Conservation (phyloP, 345 rosid genomes). For the Gynandropsis gynandra region DNA sequence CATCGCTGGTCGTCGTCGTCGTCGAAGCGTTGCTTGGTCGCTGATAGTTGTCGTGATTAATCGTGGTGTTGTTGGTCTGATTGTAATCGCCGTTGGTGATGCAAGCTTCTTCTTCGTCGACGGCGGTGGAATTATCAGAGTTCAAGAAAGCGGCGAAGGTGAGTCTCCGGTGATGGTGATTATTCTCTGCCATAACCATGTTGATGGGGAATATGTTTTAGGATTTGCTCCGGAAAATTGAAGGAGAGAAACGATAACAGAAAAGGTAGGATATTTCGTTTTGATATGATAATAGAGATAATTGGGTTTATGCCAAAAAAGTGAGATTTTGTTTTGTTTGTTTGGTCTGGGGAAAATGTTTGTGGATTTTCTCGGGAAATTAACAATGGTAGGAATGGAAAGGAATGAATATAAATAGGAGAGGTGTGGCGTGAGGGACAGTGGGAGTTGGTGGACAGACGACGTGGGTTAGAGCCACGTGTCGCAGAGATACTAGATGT, state of each 20-base stretch:
- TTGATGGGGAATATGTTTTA: background rate
- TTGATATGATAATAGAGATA: too few species aligned
- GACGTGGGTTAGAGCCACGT: too few species aligned
- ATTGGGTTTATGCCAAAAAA: too few species aligned
- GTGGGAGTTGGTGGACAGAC: too few species aligned
- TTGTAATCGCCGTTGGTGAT: constrained; percentile 19
- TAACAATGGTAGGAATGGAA: too few species aligned
- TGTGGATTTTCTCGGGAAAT: too few species aligned
- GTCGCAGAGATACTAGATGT: too few species aligned
- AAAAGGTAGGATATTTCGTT: background rate
- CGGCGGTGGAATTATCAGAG: constrained; percentile 26
- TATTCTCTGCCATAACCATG: constrained; percentile 19
- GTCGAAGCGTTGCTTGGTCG: constrained; percentile 31
- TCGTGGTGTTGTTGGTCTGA: background rate
- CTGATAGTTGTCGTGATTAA: constrained; percentile 13
- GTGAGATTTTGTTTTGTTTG: too few species aligned
- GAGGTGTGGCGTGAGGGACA: too few species aligned
- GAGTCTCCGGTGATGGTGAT: constrained; percentile 27
- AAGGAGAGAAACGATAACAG: background rate
- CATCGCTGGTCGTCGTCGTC: constrained; percentile 11
- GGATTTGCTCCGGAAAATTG: background rate
- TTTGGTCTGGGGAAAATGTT: too few species aligned
- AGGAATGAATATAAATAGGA: too few species aligned
- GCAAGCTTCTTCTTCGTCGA: constrained; percentile 23
- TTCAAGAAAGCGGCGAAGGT: constrained; percentile 43